Percentiles rank a stretch among this genome's conserved stretches.
These are phyloP conservation scores for Monosporascus sp. DNA, from an alignment of 2,329 filamentous ascomycete genomes.

Conservation along the genomic window DNA sequence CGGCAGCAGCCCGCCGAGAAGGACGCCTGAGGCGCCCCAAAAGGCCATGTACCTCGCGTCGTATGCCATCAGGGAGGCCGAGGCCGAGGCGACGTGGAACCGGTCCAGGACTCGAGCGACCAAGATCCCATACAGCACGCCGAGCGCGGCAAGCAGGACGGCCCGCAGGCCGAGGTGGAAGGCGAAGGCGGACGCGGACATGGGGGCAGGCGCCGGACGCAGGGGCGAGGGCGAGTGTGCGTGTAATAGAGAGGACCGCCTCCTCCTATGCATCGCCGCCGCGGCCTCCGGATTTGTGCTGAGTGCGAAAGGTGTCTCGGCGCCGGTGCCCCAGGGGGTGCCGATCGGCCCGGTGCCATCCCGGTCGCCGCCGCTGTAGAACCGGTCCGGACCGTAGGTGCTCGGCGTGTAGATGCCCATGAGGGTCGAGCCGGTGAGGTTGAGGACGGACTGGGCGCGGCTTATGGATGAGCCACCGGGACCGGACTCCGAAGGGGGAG, in stretches of 20 bases:
- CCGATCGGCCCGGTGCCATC: constrained; percentile 26
- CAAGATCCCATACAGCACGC: constrained; percentile 75
- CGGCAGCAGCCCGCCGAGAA: constrained; percentile 73
- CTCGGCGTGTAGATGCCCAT: constrained; percentile 83
- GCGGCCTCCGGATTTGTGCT: background rate
- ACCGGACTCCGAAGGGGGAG: constrained; percentile 20
- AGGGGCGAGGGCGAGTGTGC: constrained; percentile 5
- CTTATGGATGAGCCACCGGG: constrained; percentile 42
- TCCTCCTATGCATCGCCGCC: constrained; percentile 28
- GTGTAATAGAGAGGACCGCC: constrained; percentile 29
- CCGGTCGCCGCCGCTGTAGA: constrained; percentile 19
- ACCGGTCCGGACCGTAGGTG: constrained; percentile 45
- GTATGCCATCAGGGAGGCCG: constrained; percentile 34
- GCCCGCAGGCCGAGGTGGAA: constrained; percentile 54
- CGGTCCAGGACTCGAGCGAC: constrained; percentile 75
- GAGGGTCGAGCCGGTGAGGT: constrained; percentile 83
- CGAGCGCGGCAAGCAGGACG: constrained; percentile 68
- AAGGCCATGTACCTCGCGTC: constrained; percentile 66
- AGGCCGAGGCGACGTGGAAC: constrained; percentile 44
- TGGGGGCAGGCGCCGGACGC: constrained; percentile 18
- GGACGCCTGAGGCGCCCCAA: constrained; percentile 78
- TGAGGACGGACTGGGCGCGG: constrained; percentile 73
- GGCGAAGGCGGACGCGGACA: constrained; percentile 24
- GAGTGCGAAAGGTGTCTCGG: constrained; percentile 54
- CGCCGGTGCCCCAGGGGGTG: constrained; percentile 75